Evolutionary conservation across 306 rosid genomes (phyloP).

Genomic region (Abrus pulchellus): DNA sequence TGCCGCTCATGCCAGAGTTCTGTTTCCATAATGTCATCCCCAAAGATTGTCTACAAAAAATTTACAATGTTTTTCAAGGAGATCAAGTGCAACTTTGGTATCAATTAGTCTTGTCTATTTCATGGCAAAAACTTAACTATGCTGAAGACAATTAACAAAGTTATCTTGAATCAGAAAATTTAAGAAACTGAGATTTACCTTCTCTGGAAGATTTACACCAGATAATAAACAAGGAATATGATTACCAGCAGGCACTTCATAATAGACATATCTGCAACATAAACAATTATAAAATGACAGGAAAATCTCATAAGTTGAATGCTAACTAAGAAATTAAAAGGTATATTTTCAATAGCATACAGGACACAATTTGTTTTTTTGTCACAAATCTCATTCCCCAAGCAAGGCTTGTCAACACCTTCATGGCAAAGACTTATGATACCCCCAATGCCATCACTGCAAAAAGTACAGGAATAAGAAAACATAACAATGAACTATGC

Average conservation of each 20-base stretch:
- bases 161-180: background rate
- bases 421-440: constrained; percentile 22
- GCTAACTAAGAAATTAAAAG: background rate
- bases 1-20: constrained; percentile 56
- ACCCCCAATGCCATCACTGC: constrained; percentile 59
- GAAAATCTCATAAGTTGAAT: background rate
- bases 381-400: background rate
- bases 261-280: constrained; percentile 53
- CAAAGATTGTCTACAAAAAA: constrained; percentile 50
- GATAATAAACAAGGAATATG: constrained; percentile 47
- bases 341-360: constrained; percentile 42
- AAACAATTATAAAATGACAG: background rate
- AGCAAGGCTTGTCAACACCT: background rate
- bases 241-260: constrained; percentile 42
- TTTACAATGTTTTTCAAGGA: background rate
- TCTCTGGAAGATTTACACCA: constrained; percentile 44
- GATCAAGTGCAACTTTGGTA: no score
- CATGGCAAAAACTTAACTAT: background rate
- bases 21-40: constrained; percentile 53
- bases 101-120: no score
- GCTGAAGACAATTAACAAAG: background rate
- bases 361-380: constrained; percentile 44
- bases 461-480: background rate
- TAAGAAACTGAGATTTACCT: constrained; percentile 45
- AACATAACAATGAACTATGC: background rate